Evolutionary conservation across 192 early-diverging fungal species (phyloP).

Genomic region (Coemansia furcata): DNA sequence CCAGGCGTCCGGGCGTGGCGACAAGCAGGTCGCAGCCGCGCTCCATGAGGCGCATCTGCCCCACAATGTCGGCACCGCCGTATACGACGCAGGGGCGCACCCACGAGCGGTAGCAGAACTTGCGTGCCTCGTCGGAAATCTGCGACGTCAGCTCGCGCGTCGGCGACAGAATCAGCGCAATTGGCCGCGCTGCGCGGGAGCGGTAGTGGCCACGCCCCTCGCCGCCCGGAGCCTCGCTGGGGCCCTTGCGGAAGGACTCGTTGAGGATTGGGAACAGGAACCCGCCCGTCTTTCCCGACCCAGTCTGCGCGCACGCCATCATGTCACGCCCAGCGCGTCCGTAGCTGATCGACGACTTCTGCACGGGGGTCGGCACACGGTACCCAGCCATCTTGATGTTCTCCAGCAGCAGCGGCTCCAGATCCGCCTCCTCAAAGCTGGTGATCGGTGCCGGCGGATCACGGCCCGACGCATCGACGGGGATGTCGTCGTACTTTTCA

Average conservation of each 20-base stretch:
- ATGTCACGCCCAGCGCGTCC: slow-evolving; percentile 82
- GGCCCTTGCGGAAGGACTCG: slow-evolving; percentile 84
- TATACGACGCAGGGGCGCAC: slow-evolving; percentile 91
- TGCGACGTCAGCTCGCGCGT: slow-evolving; percentile 76
- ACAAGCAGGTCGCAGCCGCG: slow-evolving; percentile 93
- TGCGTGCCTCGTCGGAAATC: slow-evolving; percentile 67
- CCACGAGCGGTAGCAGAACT: slow-evolving; percentile 87
- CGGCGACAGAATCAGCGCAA: slow-evolving; percentile 70
- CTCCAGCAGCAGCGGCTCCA: slow-evolving; percentile 83
- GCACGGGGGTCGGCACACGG: slow-evolving; percentile 90
- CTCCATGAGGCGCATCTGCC: slow-evolving; percentile 83
- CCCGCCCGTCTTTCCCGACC: slow-evolving; percentile 93
- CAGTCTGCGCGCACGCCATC: slow-evolving; percentile 99
- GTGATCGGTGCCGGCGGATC: slow-evolving; percentile 65
- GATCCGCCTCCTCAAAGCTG: slow-evolving; percentile 63
- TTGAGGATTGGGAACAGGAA: slow-evolving; percentile 97
- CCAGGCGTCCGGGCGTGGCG: slow-evolving; percentile 91
- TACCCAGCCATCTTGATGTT: slow-evolving; percentile 90
- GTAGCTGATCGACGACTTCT: slow-evolving; percentile 88
- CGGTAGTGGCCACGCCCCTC: slow-evolving; percentile 54
- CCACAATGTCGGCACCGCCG: slow-evolving; percentile 89
- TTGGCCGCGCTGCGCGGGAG: slow-evolving; percentile 59
- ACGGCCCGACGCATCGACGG: slow-evolving; percentile 83
- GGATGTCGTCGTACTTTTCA: slow-evolving; percentile 98
- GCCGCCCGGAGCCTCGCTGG: slow-evolving; percentile 53